These are phyloP conservation scores for Kernera saxatilis DNA, from an alignment of 345 rosid genomes.

Conservation along the genomic window DNA sequence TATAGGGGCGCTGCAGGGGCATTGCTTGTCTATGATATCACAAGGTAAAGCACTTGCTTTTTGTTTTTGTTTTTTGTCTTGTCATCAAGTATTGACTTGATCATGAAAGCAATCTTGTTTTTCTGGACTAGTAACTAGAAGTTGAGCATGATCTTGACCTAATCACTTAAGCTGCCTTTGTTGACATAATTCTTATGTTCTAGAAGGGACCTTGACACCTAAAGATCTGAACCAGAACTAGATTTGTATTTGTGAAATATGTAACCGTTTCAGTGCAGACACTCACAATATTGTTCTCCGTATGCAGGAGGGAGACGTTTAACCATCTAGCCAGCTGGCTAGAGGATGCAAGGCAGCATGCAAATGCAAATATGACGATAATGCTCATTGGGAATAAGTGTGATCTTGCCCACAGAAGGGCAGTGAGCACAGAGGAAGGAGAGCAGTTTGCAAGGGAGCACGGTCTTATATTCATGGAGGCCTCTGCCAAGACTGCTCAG, in stretches of 20 bases:
- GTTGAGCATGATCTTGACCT: neutral
- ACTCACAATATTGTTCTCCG: neutral
- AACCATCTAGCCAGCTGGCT: constrained; percentile 96
- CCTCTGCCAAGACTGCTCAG: constrained; percentile 97
- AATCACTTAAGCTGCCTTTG: neutral
- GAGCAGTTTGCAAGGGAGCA: constrained; percentile 95
- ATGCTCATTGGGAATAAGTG: constrained; percentile 94
- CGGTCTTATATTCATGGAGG: constrained; percentile 97
- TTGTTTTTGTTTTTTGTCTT: neutral
- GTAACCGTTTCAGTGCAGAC: neutral
- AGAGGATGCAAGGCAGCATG: constrained; percentile 97
- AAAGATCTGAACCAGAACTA: constrained; percentile 4
- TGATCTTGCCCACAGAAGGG: constrained; percentile 96
- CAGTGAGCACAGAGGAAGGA: constrained; percentile 93
- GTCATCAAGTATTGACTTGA: neutral
- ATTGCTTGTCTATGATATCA: constrained; percentile 94
- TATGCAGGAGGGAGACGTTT: constrained; percentile 81
- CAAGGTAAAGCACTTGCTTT: constrained; percentile 43
- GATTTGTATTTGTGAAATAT: neutral
- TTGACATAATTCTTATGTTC: neutral
- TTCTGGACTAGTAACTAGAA: neutral
- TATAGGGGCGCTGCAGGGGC: constrained; percentile 99
- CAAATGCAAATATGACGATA: constrained; percentile 95
- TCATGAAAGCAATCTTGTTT: neutral
- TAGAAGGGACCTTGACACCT: neutral